These are phyloP conservation scores for Claviceps lovelessii DNA, from an alignment of 2,329 filamentous ascomycete species.

Conservation along the genomic window DNA sequence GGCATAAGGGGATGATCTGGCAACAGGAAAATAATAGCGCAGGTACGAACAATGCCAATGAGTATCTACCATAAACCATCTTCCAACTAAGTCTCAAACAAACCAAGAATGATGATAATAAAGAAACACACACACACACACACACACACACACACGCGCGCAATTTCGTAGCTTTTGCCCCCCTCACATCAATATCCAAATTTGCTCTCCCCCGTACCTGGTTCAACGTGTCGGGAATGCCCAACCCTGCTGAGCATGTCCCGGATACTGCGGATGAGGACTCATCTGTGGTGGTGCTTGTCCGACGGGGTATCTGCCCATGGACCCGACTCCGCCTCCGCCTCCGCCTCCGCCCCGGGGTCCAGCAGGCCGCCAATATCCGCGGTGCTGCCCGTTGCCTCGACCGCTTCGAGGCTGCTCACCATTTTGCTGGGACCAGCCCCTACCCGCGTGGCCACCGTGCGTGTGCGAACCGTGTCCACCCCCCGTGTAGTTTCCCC, in stretches of 20 bases:
- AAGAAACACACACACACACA: too few relatives aligned
- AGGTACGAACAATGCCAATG: too few relatives aligned
- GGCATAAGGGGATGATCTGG: too few relatives aligned
- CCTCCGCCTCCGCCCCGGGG: background rate
- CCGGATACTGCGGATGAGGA: background rate
- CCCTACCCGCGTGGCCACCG: background rate
- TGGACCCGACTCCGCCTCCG: background rate
- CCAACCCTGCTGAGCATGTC: background rate
- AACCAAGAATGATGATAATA: too few relatives aligned
- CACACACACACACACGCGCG: too few relatives aligned
- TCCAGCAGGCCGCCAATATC: conserved; percentile 2
- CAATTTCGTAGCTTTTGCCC: background rate
- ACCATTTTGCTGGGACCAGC: conserved; percentile 2
- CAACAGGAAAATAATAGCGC: too few relatives aligned
- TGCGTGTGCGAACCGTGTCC: background rate
- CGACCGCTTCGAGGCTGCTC: conserved; percentile 10
- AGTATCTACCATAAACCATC: too few relatives aligned
- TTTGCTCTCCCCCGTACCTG: background rate
- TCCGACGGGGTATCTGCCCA: background rate
- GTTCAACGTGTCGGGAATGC: background rate
- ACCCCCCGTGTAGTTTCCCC: conserved; percentile 1
- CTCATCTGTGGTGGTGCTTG: background rate
- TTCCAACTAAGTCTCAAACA: too few relatives aligned
- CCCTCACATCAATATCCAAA: background rate
- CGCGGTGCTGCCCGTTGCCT: conserved; percentile 1